Conservation (phyloP, 1,139 yeast genomes). For the Magnusiomyces paraingens region DNA sequence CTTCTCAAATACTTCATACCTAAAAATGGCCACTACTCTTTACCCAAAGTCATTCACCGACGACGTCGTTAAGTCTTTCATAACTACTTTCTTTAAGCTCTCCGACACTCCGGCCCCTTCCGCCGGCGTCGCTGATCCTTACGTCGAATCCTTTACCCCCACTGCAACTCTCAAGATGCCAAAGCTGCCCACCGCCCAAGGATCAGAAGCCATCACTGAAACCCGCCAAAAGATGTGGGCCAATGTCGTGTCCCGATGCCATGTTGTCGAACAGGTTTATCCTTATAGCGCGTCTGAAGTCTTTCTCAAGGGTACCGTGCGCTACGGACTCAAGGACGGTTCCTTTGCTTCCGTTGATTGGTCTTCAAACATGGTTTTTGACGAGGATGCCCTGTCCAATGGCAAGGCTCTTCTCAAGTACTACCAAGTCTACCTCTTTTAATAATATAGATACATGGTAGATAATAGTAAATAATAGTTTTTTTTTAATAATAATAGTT, state of each 20-base stretch:
- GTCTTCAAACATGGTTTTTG: conserved; percentile 25
- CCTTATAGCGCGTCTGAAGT: conserved; percentile 16
- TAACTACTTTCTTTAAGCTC: conserved; percentile 21
- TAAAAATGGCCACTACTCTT: background rate
- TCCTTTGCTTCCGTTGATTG: conserved; percentile 23
- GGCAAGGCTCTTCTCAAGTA: conserved; percentile 20
- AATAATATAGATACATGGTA: background rate
- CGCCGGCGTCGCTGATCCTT: conserved; percentile 20
- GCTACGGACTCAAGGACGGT: conserved; percentile 26
- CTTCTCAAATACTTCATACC: background rate
- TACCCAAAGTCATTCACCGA: background rate
- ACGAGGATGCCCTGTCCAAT: conserved; percentile 4
- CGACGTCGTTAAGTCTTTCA: background rate
- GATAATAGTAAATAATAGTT: background rate
- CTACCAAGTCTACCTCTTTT: conserved; percentile 26
- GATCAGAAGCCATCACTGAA: conserved; percentile 17
- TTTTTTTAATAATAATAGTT: background rate
- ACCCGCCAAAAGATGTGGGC: conserved; percentile 29
- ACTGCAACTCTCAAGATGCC: conserved; percentile 24
- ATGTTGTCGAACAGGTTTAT: conserved; percentile 26
- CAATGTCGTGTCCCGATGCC: conserved; percentile 26
- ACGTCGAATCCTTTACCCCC: conserved; percentile 22
- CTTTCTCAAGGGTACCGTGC: conserved; percentile 28
- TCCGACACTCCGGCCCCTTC: conserved; percentile 25
- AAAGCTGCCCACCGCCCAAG: conserved; percentile 14